Percentiles rank a stretch among this genome's conserved stretches.
Conservation (phyloP, 1,284 basidiomycete genomes). For the Singerocomus inundabilis region DNA sequence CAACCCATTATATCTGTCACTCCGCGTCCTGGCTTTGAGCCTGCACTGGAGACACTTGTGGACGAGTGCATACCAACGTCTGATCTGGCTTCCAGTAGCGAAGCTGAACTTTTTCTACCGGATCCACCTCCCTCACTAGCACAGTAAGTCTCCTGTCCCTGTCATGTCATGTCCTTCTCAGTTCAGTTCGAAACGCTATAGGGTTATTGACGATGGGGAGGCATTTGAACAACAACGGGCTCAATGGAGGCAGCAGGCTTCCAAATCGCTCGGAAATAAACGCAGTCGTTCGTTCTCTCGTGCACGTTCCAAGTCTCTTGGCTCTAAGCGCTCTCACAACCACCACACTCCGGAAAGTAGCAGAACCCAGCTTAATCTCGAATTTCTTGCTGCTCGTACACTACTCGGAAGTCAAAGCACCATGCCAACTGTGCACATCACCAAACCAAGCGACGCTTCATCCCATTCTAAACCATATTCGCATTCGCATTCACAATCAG, state of each 20-base stretch:
- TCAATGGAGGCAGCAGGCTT: conserved; percentile 63
- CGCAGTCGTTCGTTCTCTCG: conserved; percentile 60
- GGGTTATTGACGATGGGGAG: conserved; percentile 64
- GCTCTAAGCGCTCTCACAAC: conserved; percentile 34
- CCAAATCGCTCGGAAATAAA: conserved; percentile 62
- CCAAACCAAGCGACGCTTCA: conserved; percentile 19
- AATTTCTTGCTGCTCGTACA: conserved; percentile 59
- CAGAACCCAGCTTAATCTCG: conserved; percentile 39
- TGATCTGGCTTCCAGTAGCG: conserved; percentile 43
- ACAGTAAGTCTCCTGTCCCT: conserved; percentile 43
- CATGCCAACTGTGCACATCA: conserved; percentile 46
- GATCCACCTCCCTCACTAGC: conserved; percentile 60
- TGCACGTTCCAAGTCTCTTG: conserved; percentile 58
- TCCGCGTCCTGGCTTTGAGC: conserved; percentile 17
- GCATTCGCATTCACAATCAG: conserved; percentile 29
- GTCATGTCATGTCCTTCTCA: neutral
- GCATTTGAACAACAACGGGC: conserved; percentile 59
- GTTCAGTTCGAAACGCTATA: conserved; percentile 26
- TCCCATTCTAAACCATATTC: conserved; percentile 30
- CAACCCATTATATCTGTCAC: conserved; percentile 10
- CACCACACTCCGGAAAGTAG: conserved; percentile 19
- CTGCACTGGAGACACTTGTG: conserved; percentile 19
- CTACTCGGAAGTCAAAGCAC: conserved; percentile 60
- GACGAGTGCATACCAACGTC: conserved; percentile 18
- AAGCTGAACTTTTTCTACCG: conserved; percentile 51